Evolutionary conservation across 2,329 filamentous ascomycete genomes (phyloP), one percentile per base, ranked within the genome.

Genomic region (Ceratocystis alfenasii): DNA sequence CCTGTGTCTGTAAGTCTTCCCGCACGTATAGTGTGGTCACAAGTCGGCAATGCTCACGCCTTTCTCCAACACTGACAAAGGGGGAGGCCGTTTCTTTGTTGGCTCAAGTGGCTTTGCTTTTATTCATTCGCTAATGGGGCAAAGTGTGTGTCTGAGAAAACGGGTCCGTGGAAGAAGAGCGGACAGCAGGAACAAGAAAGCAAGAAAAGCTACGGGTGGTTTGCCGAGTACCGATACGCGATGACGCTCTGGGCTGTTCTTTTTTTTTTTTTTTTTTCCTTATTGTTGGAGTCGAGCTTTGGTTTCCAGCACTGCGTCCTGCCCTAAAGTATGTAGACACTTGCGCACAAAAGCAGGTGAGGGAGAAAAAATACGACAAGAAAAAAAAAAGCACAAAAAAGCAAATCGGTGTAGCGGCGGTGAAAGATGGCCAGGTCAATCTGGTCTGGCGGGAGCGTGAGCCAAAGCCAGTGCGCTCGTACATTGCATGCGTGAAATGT

Each of bases 151-250:
- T 25, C 8, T 20, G 22, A 25, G 50, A 15, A 6, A 57, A 28
- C 4, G 6, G 22, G 53, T 30, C 53, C 53, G 53, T 57, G 53
- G 20, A 57, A 57, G 30, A 5, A 57, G 17, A 15, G 33, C 25
- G 17, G 12, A 57, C 5, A 30, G 30, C 12, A 57, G 17, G 12
- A 57, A 50, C n/a, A 50, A 22, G 48, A 50, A 22, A 22, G n/a
- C 22, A n/a, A 6, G 48, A 50, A 20, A 22, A 0, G n/a, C 53
- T 57, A 30, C 25, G 22, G 53, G 10, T 30, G 30, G 53, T 22
- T 28, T 57, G 53, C 53, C 53, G 53, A 57, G 53, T n/a, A 33
- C 53, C 53, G 53, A 57, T 57, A 57, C 22, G 53, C 53, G 53
- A 57, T 41, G 12, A 3, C 25, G 22, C 50, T 28, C 25, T 28